These are phyloP conservation scores for Zoysia matrella DNA, from an alignment of 202 grass and related monocot species.

Conservation along the genomic window DNA sequence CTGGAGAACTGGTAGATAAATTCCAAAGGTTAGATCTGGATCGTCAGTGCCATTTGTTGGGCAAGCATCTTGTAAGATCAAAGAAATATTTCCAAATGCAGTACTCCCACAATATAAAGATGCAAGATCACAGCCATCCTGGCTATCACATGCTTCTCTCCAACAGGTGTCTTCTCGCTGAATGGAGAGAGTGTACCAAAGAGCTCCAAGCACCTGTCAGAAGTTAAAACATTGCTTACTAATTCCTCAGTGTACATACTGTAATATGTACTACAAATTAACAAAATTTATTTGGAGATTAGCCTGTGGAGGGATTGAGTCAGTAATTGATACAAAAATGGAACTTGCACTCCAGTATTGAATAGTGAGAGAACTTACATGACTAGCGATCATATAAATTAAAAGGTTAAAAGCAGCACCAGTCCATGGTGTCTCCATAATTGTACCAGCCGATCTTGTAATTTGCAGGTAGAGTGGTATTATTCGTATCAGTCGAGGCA, in stretches of 20 bases:
- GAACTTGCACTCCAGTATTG: neutral
- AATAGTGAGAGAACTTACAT: constrained; percentile 64
- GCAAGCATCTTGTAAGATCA: constrained; percentile 46
- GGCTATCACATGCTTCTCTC: constrained; percentile 57
- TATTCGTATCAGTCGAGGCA: constrained; percentile 84
- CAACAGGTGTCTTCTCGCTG: constrained; percentile 76
- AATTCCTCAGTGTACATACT: neutral
- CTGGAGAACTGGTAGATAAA: constrained; percentile 61
- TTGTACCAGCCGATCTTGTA: constrained; percentile 71
- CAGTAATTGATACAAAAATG: neutral
- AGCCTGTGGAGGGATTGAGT: neutral
- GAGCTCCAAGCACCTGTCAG: constrained; percentile 78
- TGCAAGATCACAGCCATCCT: constrained; percentile 26
- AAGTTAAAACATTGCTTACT: constrained; percentile 40
- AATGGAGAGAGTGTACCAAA: constrained; percentile 93
- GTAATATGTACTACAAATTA: neutral
- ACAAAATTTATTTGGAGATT: constrained; percentile 27
- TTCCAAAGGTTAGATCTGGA: constrained; percentile 66
- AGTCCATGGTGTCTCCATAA: constrained; percentile 87
- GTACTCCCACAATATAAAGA: constrained; percentile 65
- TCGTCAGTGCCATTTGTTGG: constrained; percentile 23
- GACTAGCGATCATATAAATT: constrained; percentile 76
- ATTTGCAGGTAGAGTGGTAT: constrained; percentile 57
- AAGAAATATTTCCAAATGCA: constrained; percentile 38
- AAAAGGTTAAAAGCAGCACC: too few species aligned